These are phyloP conservation scores for Hemisphaericaspora subhashii DNA, from an alignment of 1,139 yeast species.

Conservation along the genomic window DNA sequence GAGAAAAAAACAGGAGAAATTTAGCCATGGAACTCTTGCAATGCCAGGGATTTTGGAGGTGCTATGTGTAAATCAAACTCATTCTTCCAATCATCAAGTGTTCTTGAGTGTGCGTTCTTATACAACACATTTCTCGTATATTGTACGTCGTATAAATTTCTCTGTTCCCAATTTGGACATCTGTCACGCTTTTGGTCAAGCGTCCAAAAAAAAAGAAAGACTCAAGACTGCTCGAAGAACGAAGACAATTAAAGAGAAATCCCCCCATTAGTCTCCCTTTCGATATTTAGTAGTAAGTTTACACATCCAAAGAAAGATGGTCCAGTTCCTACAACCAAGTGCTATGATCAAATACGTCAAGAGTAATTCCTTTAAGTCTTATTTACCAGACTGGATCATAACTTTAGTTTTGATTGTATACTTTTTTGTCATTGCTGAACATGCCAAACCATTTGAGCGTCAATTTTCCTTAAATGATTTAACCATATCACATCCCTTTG, in stretches of 20 bases:
- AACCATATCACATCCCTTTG: slow-evolving; percentile 45
- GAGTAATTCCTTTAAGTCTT: slow-evolving; percentile 16
- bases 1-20: background rate
- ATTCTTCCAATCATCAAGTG: no score
- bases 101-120: no score
- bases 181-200: background rate
- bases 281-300: background rate
- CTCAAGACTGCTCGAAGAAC: no score
- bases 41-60: no score
- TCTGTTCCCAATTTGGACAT: background rate
- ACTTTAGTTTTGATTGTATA: slow-evolving; percentile 24
- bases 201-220: background rate
- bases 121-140: background rate
- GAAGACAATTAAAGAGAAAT: no score
- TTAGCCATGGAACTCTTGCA: no score
- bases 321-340: slow-evolving; percentile 9
- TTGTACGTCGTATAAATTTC: background rate
- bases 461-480: slow-evolving; percentile 31
- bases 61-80: no score
- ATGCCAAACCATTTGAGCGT: slow-evolving; percentile 35
- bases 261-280: no score
- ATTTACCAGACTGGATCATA: slow-evolving; percentile 32
- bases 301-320: background rate
- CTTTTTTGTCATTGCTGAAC: slow-evolving; percentile 36
- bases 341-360: slow-evolving; percentile 7